phyloP scores from a whole-genome alignment of 2,329 filamentous ascomycete species.

The Camillea tinctor region DNA sequence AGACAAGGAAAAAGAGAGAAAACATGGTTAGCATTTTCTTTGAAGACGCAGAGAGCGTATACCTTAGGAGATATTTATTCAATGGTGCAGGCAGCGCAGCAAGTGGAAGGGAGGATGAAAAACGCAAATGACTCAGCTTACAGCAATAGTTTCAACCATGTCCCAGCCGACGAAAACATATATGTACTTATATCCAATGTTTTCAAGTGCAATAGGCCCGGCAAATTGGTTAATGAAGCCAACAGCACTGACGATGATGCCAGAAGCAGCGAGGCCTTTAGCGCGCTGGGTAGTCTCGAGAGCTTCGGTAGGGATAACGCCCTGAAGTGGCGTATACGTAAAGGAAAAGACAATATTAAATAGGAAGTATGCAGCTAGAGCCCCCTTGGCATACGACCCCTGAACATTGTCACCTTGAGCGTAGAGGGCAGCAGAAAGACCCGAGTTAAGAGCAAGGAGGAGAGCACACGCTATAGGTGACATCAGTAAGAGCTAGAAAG shows the following conservation, averaged over 20 bases:
- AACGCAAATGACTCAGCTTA: neutral
- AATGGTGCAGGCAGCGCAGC: too few relatives aligned
- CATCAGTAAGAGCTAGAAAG: constrained; percentile 6
- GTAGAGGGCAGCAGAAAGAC: constrained; percentile 40
- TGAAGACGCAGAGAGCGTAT: neutral
- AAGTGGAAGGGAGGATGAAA: neutral
- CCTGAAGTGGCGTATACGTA: constrained; percentile 49
- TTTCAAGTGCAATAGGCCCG: constrained; percentile 43
- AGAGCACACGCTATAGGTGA: constrained; percentile 35
- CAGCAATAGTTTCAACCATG: constrained; percentile 35
- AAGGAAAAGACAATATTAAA: constrained; percentile 51
- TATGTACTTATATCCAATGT: constrained; percentile 44
- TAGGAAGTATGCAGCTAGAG: constrained; percentile 47
- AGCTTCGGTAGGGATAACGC: constrained; percentile 46
- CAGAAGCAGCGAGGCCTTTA: constrained; percentile 45
- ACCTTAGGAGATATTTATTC: neutral
- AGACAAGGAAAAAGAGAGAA: too few relatives aligned
- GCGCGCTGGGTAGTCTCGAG: constrained; percentile 48
- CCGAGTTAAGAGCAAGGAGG: constrained; percentile 45
- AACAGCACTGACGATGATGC: constrained; percentile 44
- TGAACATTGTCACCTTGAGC: constrained; percentile 31
- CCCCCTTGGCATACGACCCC: constrained; percentile 40
- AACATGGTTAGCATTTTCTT: neutral
- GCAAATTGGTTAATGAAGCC: constrained; percentile 50
- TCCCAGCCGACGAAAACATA: constrained; percentile 51